Evolutionary conservation across 1,139 yeast species (phyloP).

Genomic region (Pichia sp.): DNA sequence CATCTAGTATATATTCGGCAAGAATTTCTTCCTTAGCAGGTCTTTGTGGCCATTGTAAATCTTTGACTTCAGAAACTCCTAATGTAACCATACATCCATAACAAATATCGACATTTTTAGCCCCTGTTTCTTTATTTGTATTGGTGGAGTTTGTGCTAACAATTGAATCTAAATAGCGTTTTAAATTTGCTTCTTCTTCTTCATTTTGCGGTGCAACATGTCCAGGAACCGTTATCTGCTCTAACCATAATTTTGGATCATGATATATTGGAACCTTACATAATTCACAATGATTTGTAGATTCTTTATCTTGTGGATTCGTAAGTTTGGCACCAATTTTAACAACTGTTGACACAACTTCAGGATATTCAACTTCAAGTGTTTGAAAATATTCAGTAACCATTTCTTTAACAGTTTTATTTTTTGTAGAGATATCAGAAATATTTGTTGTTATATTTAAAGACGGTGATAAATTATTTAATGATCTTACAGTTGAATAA

Average conservation of each 20-base stretch:
- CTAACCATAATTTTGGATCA: constrained; percentile 65
- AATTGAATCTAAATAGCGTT: constrained; percentile 19
- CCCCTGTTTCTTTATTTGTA: too few relatives aligned
- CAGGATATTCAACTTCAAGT: constrained; percentile 78
- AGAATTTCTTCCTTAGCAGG: constrained; percentile 35
- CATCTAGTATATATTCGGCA: constrained; percentile 46
- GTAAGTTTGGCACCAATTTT: constrained; percentile 80
- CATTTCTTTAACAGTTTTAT: constrained; percentile 75
- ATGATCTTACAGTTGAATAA: constrained; percentile 18
- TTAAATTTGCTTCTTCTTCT: constrained; percentile 39
- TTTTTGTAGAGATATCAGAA: constrained; percentile 36
- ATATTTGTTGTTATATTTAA: background rate
- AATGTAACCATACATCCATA: constrained; percentile 65
- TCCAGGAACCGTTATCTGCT: constrained; percentile 62
- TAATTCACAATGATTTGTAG: constrained; percentile 37
- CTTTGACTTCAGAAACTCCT: constrained; percentile 27
- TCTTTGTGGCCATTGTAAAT: constrained; percentile 49
- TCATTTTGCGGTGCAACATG: constrained; percentile 47
- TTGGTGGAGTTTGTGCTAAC: constrained; percentile 26
- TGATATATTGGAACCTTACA: constrained; percentile 49
- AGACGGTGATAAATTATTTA: constrained; percentile 17
- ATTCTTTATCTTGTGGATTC: constrained; percentile 35
- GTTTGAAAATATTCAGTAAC: constrained; percentile 66
- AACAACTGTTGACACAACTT: constrained; percentile 89
- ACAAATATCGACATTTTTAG: constrained; percentile 37